Percentiles rank a stretch among this genome's conserved stretches.
Evolutionary conservation across 495 filamentous ascomycete genomes (phyloP).

Genomic region (Lentithecium fluviatile): DNA sequence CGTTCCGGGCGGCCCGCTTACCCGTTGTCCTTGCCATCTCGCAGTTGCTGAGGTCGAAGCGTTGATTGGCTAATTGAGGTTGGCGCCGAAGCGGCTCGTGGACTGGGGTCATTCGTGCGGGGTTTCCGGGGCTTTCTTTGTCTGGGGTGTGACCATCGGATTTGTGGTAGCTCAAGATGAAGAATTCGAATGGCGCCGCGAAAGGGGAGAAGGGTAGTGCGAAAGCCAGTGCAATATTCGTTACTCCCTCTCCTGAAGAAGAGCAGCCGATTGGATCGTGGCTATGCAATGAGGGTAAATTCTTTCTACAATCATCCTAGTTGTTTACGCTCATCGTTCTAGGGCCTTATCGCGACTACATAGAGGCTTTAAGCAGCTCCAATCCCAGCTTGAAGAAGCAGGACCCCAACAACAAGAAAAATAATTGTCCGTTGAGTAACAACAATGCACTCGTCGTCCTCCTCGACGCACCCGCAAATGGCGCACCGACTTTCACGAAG

Average conservation of each 20-base stretch:
- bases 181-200: neutral
- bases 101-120: too few relatives aligned
- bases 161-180: neutral
- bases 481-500: neutral
- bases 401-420: constrained; percentile 18
- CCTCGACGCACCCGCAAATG: constrained; percentile 9
- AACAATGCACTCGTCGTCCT: constrained; percentile 19
- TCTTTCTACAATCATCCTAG: too few relatives aligned
- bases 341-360: constrained; percentile 27
- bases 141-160: too few relatives aligned
- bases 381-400: constrained; percentile 20
- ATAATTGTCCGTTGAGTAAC: constrained; percentile 8
- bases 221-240: neutral
- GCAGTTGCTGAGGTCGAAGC: too few relatives aligned
- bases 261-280: neutral
- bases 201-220: neutral
- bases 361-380: constrained; percentile 8
- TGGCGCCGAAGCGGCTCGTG: too few relatives aligned
- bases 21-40: too few relatives aligned
- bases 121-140: too few relatives aligned
- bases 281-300: neutral
- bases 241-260: neutral
- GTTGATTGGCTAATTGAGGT: too few relatives aligned
- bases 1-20: neutral
- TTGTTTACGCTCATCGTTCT: neutral